Percentiles rank a stretch among this genome's conserved stretches.
These are phyloP conservation scores for Tilletia caries DNA, from an alignment of 1,284 basidiomycete species.

Conservation along the genomic window DNA sequence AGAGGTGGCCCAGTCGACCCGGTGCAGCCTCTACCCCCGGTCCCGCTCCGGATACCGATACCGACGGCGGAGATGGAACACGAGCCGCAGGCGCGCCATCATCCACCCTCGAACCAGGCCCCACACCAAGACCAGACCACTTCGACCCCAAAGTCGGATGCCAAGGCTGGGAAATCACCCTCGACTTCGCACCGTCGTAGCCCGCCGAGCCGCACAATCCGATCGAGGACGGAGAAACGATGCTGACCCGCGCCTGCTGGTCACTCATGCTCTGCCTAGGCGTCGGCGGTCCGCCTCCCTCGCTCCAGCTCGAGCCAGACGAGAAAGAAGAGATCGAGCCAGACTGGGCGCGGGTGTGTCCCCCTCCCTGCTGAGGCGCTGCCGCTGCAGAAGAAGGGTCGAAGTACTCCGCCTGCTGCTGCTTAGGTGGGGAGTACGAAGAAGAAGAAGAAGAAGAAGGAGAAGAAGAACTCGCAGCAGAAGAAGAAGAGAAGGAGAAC, in stretches of 20 bases:
- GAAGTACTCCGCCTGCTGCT: too few relatives aligned
- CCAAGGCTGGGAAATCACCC: constrained; percentile 9
- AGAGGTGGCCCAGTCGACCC: background rate
- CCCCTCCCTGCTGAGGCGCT: background rate
- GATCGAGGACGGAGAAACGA: background rate
- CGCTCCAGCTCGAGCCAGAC: too few relatives aligned
- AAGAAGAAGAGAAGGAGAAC: constrained; percentile 5
- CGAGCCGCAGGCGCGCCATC: too few relatives aligned
- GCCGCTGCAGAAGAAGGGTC: background rate
- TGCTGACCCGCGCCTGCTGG: background rate
- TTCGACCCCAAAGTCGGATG: background rate
- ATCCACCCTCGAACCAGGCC: too few relatives aligned
- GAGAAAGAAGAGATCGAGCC: too few relatives aligned
- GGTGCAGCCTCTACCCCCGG: background rate
- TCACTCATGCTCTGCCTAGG: too few relatives aligned
- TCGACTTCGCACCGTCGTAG: background rate
- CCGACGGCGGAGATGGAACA: too few relatives aligned
- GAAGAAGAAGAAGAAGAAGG: background rate
- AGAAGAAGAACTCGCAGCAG: too few relatives aligned
- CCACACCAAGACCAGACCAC: too few relatives aligned
- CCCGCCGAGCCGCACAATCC: background rate
- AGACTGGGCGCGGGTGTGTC: too few relatives aligned
- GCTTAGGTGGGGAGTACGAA: background rate
- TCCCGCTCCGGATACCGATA: background rate
- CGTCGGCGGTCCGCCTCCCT: too few relatives aligned